These are phyloP conservation scores for Domatiomyces catenatus DNA, from an alignment of 2,329 filamentous ascomycete genomes.

Conservation along the genomic window DNA sequence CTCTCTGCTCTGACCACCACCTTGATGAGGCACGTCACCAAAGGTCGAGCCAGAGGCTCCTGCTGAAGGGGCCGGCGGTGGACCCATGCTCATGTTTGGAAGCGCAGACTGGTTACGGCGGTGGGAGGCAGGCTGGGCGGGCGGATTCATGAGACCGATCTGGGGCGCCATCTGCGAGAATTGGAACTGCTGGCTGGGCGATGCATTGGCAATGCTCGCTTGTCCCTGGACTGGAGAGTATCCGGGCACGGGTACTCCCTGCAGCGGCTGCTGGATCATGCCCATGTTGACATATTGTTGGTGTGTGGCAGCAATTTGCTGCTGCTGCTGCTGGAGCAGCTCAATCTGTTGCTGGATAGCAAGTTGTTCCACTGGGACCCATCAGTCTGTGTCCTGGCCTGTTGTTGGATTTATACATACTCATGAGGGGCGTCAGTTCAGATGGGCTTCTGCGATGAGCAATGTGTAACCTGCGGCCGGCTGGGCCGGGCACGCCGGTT, in stretches of 20 bases:
- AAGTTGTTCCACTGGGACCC: constrained; percentile 71
- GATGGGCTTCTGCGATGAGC: constrained; percentile 93
- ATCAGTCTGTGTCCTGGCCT: constrained; percentile 1
- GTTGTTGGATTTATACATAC: constrained; percentile 44
- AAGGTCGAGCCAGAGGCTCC: constrained; percentile 64
- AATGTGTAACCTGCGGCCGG: constrained; percentile 86
- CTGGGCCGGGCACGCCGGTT: constrained; percentile 46
- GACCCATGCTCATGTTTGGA: constrained; percentile 79
- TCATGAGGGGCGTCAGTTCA: constrained; percentile 93
- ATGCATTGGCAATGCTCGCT: constrained; percentile 53
- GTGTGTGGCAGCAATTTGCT: constrained; percentile 90
- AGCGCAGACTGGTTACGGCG: constrained; percentile 96
- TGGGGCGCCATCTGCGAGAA: constrained; percentile 59
- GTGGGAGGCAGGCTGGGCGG: constrained; percentile 68
- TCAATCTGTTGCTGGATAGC: constrained; percentile 97
- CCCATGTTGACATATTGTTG: constrained; percentile 98
- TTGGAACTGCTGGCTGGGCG: constrained; percentile 67
- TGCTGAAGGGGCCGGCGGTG: constrained; percentile 82
- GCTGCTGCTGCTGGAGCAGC: constrained; percentile 90
- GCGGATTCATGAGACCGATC: constrained; percentile 58
- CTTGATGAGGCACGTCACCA: constrained; percentile 59
- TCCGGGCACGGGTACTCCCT: constrained; percentile 49
- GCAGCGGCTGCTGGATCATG: constrained; percentile 74
- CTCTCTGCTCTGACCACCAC: constrained; percentile 54
- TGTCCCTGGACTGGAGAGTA: constrained; percentile 68